Percentiles rank a stretch among this genome's conserved stretches.
Conservation (phyloP, 1,284 basidiomycete genomes). For the Puccinia polysora region DNA sequence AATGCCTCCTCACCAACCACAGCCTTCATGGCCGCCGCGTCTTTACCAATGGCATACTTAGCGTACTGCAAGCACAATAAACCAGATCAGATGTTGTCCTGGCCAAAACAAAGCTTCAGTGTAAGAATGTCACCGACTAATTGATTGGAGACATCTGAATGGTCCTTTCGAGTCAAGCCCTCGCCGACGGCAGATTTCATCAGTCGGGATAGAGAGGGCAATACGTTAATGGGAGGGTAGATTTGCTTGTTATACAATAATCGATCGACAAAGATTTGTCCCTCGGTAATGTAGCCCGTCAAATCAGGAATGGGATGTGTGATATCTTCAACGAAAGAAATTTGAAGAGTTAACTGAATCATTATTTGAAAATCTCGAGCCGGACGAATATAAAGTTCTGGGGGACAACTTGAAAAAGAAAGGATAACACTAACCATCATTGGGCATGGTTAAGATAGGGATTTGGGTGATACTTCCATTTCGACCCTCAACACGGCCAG, state of each 20-base stretch:
- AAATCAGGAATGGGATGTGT: conserved; percentile 99
- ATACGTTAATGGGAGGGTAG: conserved; percentile 98
- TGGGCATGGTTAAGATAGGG: conserved; percentile 99
- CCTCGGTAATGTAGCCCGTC: conserved; percentile 97
- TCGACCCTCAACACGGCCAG: conserved; percentile 92
- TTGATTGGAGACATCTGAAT: conserved; percentile 97
- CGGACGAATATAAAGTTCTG: not conserved
- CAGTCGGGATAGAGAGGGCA: conserved; percentile 94
- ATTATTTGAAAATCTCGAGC: conserved; percentile 28
- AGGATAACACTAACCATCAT: conserved; percentile 69
- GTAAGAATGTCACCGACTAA: conserved; percentile 65
- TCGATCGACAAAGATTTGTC: conserved; percentile 97
- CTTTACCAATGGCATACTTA: conserved; percentile 94
- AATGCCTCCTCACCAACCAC: conserved; percentile 98
- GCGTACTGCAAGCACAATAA: too few relatives aligned
- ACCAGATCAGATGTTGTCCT: conserved; percentile 33
- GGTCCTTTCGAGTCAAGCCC: conserved; percentile 93
- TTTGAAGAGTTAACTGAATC: conserved; percentile 45
- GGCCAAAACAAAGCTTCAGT: too few relatives aligned
- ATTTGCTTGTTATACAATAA: conserved; percentile 90
- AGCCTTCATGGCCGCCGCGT: conserved; percentile 98
- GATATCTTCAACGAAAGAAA: conserved; percentile 67
- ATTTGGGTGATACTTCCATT: conserved; percentile 99
- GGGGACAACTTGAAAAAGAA: conserved; percentile 41
- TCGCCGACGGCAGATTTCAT: conserved; percentile 99